Evolutionary conservation across 2,329 filamentous ascomycete genomes (phyloP).

Genomic region (Fusarium sacchari): DNA sequence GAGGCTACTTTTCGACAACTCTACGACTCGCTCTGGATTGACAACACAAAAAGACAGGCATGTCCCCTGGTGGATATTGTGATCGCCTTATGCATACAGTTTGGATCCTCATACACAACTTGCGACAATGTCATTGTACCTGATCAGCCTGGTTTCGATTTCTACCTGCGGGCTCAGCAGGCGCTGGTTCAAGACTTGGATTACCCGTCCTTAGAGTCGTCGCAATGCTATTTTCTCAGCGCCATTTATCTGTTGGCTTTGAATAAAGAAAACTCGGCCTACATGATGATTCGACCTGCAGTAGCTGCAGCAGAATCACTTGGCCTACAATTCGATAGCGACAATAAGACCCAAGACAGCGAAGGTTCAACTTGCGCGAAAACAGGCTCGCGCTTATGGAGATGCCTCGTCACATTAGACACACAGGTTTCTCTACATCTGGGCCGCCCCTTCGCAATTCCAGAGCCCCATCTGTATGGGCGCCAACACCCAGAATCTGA

Average conservation of each 20-base stretch:
- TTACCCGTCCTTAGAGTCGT: slow-evolving; percentile 54
- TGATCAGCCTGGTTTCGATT: slow-evolving; percentile 53
- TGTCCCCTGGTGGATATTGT: slow-evolving; percentile 64
- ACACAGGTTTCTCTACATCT: slow-evolving; percentile 31
- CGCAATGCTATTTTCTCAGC: slow-evolving; percentile 59
- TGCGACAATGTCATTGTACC: slow-evolving; percentile 44
- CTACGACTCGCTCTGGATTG: slow-evolving; percentile 38
- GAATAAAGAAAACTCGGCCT: slow-evolving; percentile 30
- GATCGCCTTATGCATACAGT: slow-evolving; percentile 62
- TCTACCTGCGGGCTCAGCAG: slow-evolving; percentile 57
- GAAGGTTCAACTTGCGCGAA: neutral
- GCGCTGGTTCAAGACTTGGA: slow-evolving; percentile 55
- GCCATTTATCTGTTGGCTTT: slow-evolving; percentile 53
- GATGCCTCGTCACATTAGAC: slow-evolving; percentile 34
- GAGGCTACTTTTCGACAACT: slow-evolving; percentile 38
- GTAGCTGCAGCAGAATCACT: slow-evolving; percentile 30
- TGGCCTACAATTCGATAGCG: slow-evolving; percentile 22
- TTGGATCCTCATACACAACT: slow-evolving; percentile 46
- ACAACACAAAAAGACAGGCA: slow-evolving; percentile 46
- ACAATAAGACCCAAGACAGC: neutral
- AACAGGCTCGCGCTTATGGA: slow-evolving; percentile 23
- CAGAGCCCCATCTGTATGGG: neutral
- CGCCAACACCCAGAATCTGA: slow-evolving; percentile 12
- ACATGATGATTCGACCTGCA: slow-evolving; percentile 27
- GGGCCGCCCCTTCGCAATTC: slow-evolving; percentile 31